Evolutionary conservation across 176 grass and related monocot species (phyloP).

Genomic region (Triticum urartu): DNA sequence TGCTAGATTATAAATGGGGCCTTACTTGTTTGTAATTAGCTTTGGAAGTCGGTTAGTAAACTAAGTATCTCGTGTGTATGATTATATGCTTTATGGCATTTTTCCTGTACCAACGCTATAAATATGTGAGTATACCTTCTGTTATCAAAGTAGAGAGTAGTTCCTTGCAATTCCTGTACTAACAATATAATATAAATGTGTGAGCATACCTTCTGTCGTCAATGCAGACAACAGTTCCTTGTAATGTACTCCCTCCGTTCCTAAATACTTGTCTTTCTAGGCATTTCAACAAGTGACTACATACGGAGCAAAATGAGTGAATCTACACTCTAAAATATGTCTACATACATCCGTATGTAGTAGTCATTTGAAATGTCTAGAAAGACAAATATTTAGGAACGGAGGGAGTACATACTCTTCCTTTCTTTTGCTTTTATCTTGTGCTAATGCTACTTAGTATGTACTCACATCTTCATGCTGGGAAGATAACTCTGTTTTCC

Average conservation of each 20-base stretch:
- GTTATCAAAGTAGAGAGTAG: not conserved
- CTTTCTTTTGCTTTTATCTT: not conserved
- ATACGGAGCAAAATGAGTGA: no score
- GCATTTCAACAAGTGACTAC: no score
- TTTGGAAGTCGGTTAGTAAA: no score
- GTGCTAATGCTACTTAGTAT: not conserved
- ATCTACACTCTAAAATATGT: no score
- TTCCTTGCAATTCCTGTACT: not conserved
- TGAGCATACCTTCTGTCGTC: not conserved
- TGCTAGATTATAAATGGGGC: no score
- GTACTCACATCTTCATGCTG: not conserved
- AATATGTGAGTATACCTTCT: not conserved
- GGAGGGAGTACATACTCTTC: no score
- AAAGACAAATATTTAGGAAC: no score
- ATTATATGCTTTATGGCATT: not conserved
- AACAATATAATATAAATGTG: not conserved
- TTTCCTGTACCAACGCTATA: not conserved
- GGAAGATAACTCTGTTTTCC: not conserved
- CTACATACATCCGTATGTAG: no score
- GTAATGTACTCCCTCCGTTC: no score
- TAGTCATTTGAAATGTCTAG: no score
- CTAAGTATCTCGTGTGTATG: not conserved
- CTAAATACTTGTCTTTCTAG: no score
- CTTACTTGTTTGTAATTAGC: no score
- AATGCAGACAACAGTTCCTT: not conserved